Evolutionary conservation across 2,329 filamentous ascomycete species (phyloP), one percentile per base, ranked within the genome.

Genomic region (Niveomyces coronatus): DNA sequence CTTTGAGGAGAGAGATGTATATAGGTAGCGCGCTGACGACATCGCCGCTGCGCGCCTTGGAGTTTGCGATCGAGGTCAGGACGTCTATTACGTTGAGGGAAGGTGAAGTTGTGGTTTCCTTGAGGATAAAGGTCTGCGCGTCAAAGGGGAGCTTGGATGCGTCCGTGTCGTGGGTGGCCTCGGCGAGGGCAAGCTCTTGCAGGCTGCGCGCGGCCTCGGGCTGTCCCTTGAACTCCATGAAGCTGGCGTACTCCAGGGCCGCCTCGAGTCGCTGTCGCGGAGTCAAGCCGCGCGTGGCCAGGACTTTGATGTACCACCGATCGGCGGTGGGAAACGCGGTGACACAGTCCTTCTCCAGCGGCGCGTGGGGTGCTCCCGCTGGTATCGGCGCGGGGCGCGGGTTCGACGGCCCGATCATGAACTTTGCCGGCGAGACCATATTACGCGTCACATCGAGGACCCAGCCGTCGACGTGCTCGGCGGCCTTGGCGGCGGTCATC

Each of bases 381-480:
- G 82, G 78, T 28, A 87, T 70, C 0, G 85, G 85, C 47, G 71
- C 75, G 1, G 87, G 87, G 41, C 78, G 69, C 1, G 85, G 85
- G 55, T 95, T 95, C 4, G 84, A 86, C 1, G 86, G 85, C 0
- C 87, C 87, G 34, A 83, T 70, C 38, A 95, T 76, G 44, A 82
- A 77, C 31, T 84, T 78, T 5, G 74, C 71, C 0, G 84, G 78
- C 47, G 85, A 89, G 20, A 82, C 71, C 18, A 82, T 61, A 29
- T 71, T 69, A 45, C 77, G 70, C 8, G 71, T 79, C 31, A 61
- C 76, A 57, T 94, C 86, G 30, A 71, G 67, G 13, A 93, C 68
- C 71, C 80, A 86, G 33, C 82, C 82, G 46, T 94, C 85, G 17
- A 93, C 63, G 48, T 88, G 76, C 60, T 95, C 88, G 4, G 86